These are phyloP conservation scores for Phoenix roebelenii DNA, from an alignment of 176 grass and related monocot species.

Conservation along the genomic window DNA sequence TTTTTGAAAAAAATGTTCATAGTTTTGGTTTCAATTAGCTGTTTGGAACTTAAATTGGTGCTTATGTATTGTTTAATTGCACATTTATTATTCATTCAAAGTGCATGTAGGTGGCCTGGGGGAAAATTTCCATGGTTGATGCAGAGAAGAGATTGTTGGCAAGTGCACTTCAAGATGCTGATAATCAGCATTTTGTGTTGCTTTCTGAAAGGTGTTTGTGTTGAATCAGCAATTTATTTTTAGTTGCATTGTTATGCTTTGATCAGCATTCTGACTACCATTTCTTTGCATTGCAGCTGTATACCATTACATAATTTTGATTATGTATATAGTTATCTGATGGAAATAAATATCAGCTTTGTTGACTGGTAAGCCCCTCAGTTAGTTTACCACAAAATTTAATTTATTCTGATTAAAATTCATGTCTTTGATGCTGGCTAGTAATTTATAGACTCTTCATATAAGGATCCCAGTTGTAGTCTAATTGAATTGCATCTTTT, in stretches of 20 bases:
- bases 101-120: conserved; percentile 63
- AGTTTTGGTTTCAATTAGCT: conserved; percentile 4
- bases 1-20: too few species aligned
- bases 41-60: not conserved
- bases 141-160: conserved; percentile 93
- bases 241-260: not conserved
- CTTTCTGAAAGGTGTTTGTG: conserved; percentile 71
- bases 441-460: too few species aligned
- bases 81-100: not conserved
- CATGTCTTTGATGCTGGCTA: too few species aligned
- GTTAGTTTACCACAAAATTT: conserved; percentile 2
- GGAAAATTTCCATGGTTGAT: conserved; percentile 92
- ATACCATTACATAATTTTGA: conserved; percentile 96
- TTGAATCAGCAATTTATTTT: not conserved
- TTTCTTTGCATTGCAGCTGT: conserved; percentile 47
- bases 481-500: too few species aligned
- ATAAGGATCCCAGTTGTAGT: too few species aligned
- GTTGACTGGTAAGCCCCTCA: conserved; percentile 67
- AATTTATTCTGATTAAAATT: too few species aligned
- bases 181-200: conserved; percentile 97
- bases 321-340: conserved; percentile 94
- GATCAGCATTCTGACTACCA: conserved; percentile 6
- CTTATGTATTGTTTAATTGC: too few species aligned
- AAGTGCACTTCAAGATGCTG: conserved; percentile 74
- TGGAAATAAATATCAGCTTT: conserved; percentile 97